Evolutionary conservation across 371 early-diverging fungal genomes (phyloP).

Genomic region (Mucor circinelloides): DNA sequence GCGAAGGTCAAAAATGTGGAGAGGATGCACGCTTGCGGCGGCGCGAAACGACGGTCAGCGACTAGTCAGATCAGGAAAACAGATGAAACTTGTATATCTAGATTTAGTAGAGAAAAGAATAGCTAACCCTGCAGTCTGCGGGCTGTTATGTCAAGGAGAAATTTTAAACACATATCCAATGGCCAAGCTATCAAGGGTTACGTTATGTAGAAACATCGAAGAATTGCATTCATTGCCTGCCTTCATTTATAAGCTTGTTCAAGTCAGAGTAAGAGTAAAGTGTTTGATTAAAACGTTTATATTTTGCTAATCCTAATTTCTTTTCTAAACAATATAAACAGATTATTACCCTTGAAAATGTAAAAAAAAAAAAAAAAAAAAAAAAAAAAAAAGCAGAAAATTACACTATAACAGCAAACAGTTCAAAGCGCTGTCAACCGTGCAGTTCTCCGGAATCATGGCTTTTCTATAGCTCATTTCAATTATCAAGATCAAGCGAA

Average conservation of each 20-base stretch:
- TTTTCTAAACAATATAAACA: conserved; percentile 19
- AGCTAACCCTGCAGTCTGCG: conserved; percentile 7
- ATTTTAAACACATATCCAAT: conserved; percentile 14
- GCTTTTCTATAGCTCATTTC: conserved; percentile 18
- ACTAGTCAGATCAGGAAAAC: conserved; percentile 22
- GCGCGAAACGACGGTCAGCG: too few relatives aligned
- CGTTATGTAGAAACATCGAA: conserved; percentile 19
- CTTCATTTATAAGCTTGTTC: conserved; percentile 21
- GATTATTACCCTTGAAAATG: conserved; percentile 21
- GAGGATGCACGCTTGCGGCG: too few relatives aligned
- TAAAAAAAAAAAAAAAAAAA: conserved; percentile 24
- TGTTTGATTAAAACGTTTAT: conserved; percentile 20
- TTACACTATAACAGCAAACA: conserved; percentile 16
- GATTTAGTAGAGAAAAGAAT: conserved; percentile 10
- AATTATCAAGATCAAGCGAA: conserved; percentile 15
- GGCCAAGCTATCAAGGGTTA: conserved; percentile 15
- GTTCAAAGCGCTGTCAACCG: conserved; percentile 12
- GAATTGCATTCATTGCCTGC: conserved; percentile 17
- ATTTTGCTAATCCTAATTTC: conserved; percentile 21
- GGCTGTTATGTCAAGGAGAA: conserved; percentile 14
- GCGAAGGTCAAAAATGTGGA: too few relatives aligned
- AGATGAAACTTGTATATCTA: conserved; percentile 19
- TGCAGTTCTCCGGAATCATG: conserved; percentile 19
- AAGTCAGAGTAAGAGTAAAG: conserved; percentile 22
- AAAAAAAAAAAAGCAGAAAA: conserved; percentile 23